Base-by-base conservation (phyloP, 2,329 filamentous ascomycete genomes). In the Colletotrichum agaves region DNA sequence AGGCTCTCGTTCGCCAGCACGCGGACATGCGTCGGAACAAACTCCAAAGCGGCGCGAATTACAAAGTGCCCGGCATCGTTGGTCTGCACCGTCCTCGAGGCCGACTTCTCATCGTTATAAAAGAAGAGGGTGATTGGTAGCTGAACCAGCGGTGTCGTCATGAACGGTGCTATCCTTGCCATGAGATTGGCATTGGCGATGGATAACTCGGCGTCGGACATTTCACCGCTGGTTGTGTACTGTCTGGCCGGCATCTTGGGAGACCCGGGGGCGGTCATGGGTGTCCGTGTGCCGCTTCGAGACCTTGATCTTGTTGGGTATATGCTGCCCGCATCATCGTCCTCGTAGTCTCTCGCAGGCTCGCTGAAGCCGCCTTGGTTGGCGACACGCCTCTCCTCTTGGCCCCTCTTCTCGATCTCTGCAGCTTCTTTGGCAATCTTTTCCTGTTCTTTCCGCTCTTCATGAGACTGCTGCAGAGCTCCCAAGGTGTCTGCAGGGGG, bases 71-170 rank as follows among this genome's bases (percentile, higher is more conserved):
- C 96, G 0, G 93, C 89, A 35, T 96, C 91, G 74, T 98, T 91
- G 0, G 97, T 99, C 70, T 88, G 86, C 3, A 97, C 88, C 0
- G 93, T 97, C 59, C 91, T 88, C 31, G 95, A 97, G 73, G 94
- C 90, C 1, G 95, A 97, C 57, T 90, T 86, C 3, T 86, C 81
- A 13, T 97, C 89, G 73, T 98, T 96, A 80, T 97, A 99, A 78
- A 99, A 98, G 82, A 98, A 98, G 1, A 97, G 84, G 0, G 94
- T 98, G 60, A 99, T 91, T 0, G 94, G 91, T 19, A 90, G 87
- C 57, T 91, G 88, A 1, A 91, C 88, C 63, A 94, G 82, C 0
- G 96, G 93, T 44, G 90, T 94, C 1, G 93, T 93, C 81, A 99
- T 87, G 76, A 99, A 99, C 0, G 96, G 96, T 13, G 90, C 90